Evolutionary conservation across 805 yeast genomes (phyloP), one percentile per base, ranked within the genome.

Genomic region (Phaffomyces thermotolerans): DNA sequence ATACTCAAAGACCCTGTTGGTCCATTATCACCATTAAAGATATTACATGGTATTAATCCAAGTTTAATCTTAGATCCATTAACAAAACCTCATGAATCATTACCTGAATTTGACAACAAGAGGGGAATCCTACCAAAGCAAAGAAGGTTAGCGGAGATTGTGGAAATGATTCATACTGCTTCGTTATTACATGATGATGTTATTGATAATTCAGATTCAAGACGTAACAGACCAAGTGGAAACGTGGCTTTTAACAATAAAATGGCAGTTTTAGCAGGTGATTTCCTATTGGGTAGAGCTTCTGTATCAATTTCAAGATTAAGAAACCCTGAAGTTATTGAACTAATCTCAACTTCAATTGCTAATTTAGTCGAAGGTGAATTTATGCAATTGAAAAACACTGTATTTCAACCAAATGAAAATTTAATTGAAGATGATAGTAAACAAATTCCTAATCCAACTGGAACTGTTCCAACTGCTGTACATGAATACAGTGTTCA

Each of bases 321-420:
- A 40, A 73, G 97, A 59, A 91, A 93, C 62, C 91, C 96, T n/a
- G 98, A 93, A 68, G 99, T 93, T 37, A 90, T 89, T 46, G 99
- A 93, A 67, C 72, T 93, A 48, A 78, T 93, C 69, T 89, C 97
- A 4, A 91, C 96, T 13, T 84, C 96, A 29, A 93, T 93, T 60
- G 99, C 98, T 12, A 93, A 93, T 61, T 72, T 93, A 47, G 98
- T 93, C 1, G 99, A 93, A 67, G 99, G 99, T 40, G 99, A 93
- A 67, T 91, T 93, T 62, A 93, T 93, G 98, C 99, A 93, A 67
- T 76, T 93, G 69, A 90, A 91, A 55, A 93, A 93, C 65, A 88
- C 96, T 0, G 93, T 90, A 8, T 67, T 84, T 35, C 75, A 71
- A 47, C 78, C 76, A 30, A 59, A 71, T 40, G 59, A 68, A 29